phyloP scores from a whole-genome alignment of 2,329 filamentous ascomycete species.

The Aspergillus candidus region DNA sequence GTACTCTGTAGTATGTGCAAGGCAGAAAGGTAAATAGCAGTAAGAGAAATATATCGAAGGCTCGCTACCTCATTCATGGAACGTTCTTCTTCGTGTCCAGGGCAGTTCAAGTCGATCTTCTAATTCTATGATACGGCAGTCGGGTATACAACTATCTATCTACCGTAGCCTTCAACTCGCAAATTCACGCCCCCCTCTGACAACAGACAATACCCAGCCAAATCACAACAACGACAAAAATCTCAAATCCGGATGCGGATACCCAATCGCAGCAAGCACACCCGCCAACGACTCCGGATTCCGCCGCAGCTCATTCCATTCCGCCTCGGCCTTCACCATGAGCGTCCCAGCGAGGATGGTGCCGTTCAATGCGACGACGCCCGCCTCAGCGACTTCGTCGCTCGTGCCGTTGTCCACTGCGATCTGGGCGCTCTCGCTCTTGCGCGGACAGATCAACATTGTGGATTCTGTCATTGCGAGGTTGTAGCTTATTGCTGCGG shows the following conservation, averaged over 20 bases:
- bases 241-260: slow-evolving; percentile 22
- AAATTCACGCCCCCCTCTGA: not conserved
- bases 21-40: too few relatives aligned
- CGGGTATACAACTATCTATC: not conserved
- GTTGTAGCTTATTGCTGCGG: slow-evolving; percentile 51
- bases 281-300: slow-evolving; percentile 38
- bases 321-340: slow-evolving; percentile 52
- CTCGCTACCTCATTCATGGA: too few relatives aligned
- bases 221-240: slow-evolving; percentile 15
- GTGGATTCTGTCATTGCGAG: slow-evolving; percentile 49
- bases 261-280: slow-evolving; percentile 41
- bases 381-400: slow-evolving; percentile 23
- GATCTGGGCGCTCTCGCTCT: slow-evolving; percentile 40
- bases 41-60: too few relatives aligned
- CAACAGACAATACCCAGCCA: not conserved
- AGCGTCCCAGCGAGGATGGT: slow-evolving; percentile 53
- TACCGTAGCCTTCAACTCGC: not conserved
- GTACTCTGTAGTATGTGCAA: too few relatives aligned
- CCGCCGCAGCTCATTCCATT: slow-evolving; percentile 46
- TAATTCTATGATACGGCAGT: too few relatives aligned
- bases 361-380: slow-evolving; percentile 50
- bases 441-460: slow-evolving; percentile 51
- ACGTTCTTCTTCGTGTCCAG: too few relatives aligned
- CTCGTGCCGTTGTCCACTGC: slow-evolving; percentile 33
- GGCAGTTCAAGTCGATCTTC: too few relatives aligned